Evolutionary conservation across 2,329 filamentous ascomycete species (phyloP).

Genomic region (Colletotrichum sp.): DNA sequence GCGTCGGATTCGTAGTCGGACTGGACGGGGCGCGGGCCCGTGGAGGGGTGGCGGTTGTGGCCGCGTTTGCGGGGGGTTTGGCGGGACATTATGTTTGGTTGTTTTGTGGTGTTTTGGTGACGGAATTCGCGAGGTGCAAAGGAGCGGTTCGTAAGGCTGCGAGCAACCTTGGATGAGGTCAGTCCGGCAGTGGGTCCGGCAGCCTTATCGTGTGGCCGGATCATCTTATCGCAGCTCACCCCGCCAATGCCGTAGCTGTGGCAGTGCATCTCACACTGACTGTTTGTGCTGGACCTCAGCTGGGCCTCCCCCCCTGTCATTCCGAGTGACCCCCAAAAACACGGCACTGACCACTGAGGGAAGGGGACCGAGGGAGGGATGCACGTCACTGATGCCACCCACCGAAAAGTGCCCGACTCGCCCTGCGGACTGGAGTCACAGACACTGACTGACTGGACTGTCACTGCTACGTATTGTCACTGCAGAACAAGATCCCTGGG

Average conservation of each 20-base stretch:
- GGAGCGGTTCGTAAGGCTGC: neutral
- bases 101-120: slow-evolving; percentile 7
- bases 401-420: neutral
- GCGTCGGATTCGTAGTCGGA: slow-evolving; percentile 73
- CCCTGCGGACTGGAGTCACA: neutral
- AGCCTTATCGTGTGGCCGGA: neutral
- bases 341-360: neutral
- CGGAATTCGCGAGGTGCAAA: neutral
- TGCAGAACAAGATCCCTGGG: neutral
- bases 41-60: slow-evolving; percentile 46
- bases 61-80: slow-evolving; percentile 42
- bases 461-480: neutral
- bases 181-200: neutral
- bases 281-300: neutral
- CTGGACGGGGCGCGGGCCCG: slow-evolving; percentile 30
- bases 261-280: neutral
- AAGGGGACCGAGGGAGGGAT: neutral
- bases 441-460: neutral
- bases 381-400: slow-evolving; percentile 5
- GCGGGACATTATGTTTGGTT: slow-evolving; percentile 42
- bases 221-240: neutral
- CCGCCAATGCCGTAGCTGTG: slow-evolving; percentile 11
- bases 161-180: neutral
- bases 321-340: neutral
- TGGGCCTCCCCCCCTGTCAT: neutral